Base-by-base conservation (phyloP, 2,329 filamentous ascomycete species). In the Cylindrodendrum hubeiense region DNA sequence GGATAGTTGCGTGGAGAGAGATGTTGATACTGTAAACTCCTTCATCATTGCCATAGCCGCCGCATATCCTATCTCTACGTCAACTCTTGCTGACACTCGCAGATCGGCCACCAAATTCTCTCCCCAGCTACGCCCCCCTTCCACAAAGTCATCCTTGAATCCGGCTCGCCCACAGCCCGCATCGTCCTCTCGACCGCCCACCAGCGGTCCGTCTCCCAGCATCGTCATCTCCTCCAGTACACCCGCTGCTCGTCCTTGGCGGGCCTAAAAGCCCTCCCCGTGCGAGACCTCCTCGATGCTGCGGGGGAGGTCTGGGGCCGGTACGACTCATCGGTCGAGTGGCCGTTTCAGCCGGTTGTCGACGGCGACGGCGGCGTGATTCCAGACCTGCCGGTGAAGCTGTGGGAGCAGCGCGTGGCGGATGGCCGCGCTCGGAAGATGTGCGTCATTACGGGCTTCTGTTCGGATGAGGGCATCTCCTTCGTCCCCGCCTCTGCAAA, bases 271-370 rank as follows among this genome's bases (percentile, higher is more conserved):
- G 75, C 81, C 3, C 76, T 92, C 30, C 86, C 70, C 21, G 28
- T 90, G 63, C 70, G 79, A 1, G 78, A 78, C 22, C 82, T 93
- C 15, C 83, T 83, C 55, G 69, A 77, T 75, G 86, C 86, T 12
- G 83, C 81, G 7, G 75, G 80, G 50, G 46, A 60, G 6, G 79
- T 88, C 30, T 89, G 82, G 79, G 67, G 76, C 10, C 76, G 75
- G 49, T 83, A 85, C 71, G 75, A 77, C n/a, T 68, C 73, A 4
- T 80, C 78, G 8, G 78, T 89, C 9, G 81, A 83, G 28, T 90
- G 87, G 87, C 83, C 91, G 1, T 93, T 92, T 79, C 91, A 93
- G 71, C 91, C 91, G 8, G 87, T 90, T 37, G 86, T 93, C 61
- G 84, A 65, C n/a, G 55, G 50, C 21, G 34, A 44, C 19, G 57